Percentiles rank a stretch among this genome's conserved stretches.
Conservation (phyloP, 1,139 yeast genomes). For the Candida pseudoviswanathii region DNA sequence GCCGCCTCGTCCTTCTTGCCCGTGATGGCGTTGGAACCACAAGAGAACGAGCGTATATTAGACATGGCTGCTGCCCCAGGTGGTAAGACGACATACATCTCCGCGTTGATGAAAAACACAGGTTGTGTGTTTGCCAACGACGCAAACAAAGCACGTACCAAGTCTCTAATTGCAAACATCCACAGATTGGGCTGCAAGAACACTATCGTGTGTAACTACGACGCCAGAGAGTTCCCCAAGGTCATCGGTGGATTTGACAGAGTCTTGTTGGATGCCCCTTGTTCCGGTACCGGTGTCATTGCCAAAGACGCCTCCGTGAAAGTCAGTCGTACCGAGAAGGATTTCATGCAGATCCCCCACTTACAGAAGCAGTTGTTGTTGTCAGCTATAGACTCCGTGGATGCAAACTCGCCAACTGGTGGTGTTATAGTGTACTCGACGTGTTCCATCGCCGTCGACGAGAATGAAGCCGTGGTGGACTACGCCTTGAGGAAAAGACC, state of each 20-base stretch:
- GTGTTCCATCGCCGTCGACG: constrained; percentile 97
- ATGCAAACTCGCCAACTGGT: constrained; percentile 87
- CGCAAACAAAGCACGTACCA: constrained; percentile 93
- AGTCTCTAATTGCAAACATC: constrained; percentile 93
- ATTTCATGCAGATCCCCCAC: constrained; percentile 95
- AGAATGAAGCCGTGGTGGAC: constrained; percentile 98
- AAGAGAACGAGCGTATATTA: constrained; percentile 89
- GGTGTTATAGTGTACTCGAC: constrained; percentile 97
- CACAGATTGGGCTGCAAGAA: constrained; percentile 97
- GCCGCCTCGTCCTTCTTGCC: constrained; percentile 99
- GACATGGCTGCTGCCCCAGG: constrained; percentile 99
- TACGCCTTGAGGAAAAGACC: constrained; percentile 96
- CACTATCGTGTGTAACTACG: constrained; percentile 95
- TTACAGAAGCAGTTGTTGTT: constrained; percentile 90
- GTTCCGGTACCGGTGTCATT: constrained; percentile 99
- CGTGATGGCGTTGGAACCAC: constrained; percentile 96
- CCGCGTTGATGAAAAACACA: constrained; percentile 97
- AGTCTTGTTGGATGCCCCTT: constrained; percentile 94
- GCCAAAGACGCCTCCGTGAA: constrained; percentile 97
- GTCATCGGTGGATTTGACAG: constrained; percentile 98
- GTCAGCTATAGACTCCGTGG: constrained; percentile 97
- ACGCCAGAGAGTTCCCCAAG: constrained; percentile 97
- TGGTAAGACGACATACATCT: constrained; percentile 95
- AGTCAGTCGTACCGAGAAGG: constrained; percentile 91
- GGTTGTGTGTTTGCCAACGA: constrained; percentile 98